phyloP scores from a whole-genome alignment of 345 rosid species.

The Lumnitzera littorea region DNA sequence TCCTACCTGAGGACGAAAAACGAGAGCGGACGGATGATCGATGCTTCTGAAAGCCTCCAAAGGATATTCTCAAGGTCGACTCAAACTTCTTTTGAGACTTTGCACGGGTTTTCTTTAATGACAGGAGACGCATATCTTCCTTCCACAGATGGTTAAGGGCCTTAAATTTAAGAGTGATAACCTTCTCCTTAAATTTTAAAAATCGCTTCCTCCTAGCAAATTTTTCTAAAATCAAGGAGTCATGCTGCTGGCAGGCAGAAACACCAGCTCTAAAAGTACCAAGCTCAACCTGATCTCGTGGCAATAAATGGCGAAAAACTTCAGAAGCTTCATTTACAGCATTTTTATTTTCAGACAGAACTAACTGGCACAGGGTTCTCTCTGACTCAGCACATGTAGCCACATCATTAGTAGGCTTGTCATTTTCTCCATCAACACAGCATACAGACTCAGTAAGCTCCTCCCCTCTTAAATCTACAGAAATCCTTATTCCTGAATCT shows the following conservation, averaged over 20 bases:
- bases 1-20: constrained; percentile 61
- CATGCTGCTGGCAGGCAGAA: constrained; percentile 19
- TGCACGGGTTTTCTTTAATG: constrained; percentile 45
- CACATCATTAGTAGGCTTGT: constrained; percentile 13
- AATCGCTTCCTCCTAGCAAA: constrained; percentile 36
- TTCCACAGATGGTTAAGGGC: constrained; percentile 74
- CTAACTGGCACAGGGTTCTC: constrained; percentile 21
- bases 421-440: constrained; percentile 8
- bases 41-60: constrained; percentile 47
- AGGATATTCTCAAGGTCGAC: constrained; percentile 32
- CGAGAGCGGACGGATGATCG: constrained; percentile 66
- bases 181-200: constrained; percentile 69
- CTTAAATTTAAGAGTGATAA: constrained; percentile 66
- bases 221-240: constrained; percentile 35
- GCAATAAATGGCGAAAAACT: constrained; percentile 42
- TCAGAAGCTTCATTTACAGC: constrained; percentile 48
- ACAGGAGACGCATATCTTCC: constrained; percentile 62
- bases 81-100: constrained; percentile 68
- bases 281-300: constrained; percentile 23
- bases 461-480: constrained; percentile 14
- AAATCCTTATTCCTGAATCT: constrained; percentile 8
- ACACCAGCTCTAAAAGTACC: constrained; percentile 25
- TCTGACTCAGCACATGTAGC: constrained; percentile 23
- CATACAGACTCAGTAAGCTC: constrained; percentile 10
- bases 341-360: constrained; percentile 57